These are phyloP conservation scores for Colletotrichum limetticola DNA, from an alignment of 2,329 filamentous ascomycete species.

Conservation along the genomic window DNA sequence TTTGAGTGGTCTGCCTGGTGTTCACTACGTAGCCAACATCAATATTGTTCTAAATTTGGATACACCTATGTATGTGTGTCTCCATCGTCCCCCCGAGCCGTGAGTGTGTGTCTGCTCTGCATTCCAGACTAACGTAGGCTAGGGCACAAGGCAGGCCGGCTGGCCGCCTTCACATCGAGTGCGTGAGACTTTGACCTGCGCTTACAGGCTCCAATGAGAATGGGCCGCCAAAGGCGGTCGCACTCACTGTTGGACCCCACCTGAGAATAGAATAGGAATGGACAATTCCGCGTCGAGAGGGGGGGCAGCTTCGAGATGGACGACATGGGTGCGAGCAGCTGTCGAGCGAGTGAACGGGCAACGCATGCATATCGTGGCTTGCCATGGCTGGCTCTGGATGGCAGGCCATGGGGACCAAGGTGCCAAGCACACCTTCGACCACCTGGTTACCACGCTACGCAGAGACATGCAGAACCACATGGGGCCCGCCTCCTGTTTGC, in stretches of 20 bases:
- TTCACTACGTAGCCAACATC: constrained; percentile 30
- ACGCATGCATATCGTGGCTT: constrained; percentile 40
- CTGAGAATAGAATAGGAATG: constrained; percentile 35
- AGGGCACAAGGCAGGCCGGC: constrained; percentile 31
- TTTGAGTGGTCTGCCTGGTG: constrained; percentile 30
- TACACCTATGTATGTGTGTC: constrained; percentile 19
- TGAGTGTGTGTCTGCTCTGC: constrained; percentile 1
- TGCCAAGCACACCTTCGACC: constrained; percentile 37
- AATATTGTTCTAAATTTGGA: constrained; percentile 37
- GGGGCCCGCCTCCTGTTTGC: constrained; percentile 14
- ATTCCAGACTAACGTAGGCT: constrained; percentile 21
- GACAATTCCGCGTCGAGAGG: constrained; percentile 17
- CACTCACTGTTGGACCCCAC: constrained; percentile 35
- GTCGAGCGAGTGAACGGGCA: constrained; percentile 46
- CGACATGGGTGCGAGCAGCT: constrained; percentile 41
- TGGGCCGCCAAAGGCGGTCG: constrained; percentile 38
- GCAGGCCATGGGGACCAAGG: constrained; percentile 11
- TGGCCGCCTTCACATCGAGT: constrained; percentile 27
- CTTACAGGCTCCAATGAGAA: constrained; percentile 60
- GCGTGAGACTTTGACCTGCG: constrained; percentile 46
- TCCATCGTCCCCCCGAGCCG: not conserved
- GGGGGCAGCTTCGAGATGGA: constrained; percentile 32
- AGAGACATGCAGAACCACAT: constrained; percentile 33
- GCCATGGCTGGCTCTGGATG: constrained; percentile 29
- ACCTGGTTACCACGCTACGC: constrained; percentile 37